Evolutionary conservation across 495 filamentous ascomycete genomes (phyloP), one percentile per base, ranked within the genome.

Genomic region (Penicillium riverlandense): DNA sequence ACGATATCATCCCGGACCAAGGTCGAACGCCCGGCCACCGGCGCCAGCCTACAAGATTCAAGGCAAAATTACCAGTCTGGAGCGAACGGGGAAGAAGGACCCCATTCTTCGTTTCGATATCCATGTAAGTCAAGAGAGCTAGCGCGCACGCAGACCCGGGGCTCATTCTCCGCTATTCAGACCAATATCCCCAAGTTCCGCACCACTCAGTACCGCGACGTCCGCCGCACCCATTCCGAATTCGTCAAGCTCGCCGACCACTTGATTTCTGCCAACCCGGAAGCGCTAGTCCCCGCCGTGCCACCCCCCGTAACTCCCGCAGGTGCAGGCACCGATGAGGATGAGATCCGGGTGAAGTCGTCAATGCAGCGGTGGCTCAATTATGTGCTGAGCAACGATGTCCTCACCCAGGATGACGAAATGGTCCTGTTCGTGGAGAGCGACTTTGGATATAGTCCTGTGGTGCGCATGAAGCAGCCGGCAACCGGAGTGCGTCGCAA

Each of bases 181-280:
- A 97, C 94, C 44, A 97, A 97, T 68, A 86, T 99, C 12, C 91
- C 91, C 38, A 90, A 91, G 52, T 99, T 96, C 67, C 79, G 94
- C 50, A 96, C 94, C 2, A 97, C 94, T 8, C 94, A 97, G 61
- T 97, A 96, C 65, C 88, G 94, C 56, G 94, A 97, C 62, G 86
- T 99, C 42, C 85, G 92, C 47, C 85, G 94, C 34, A 85, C 92
- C 16, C 92, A 99, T 63, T 85, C 87, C 37, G 94, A 99, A 59
- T 99, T 99, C 54, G 74, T 84, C 45, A 97, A 97, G 58, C 83
- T 99, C 15, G 88, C 87, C 16, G 87, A 95, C 41, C 94, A 99
- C 59, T 71, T 99, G 28, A 86, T 96, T 52, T 94, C 90, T 30
- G 87, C 90, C 11, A 96, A 96, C 57, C 94, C 94, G 9, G 94